phyloP scores from a whole-genome alignment of 805 yeast genomes.

The Wickerhamiella dianesei region DNA sequence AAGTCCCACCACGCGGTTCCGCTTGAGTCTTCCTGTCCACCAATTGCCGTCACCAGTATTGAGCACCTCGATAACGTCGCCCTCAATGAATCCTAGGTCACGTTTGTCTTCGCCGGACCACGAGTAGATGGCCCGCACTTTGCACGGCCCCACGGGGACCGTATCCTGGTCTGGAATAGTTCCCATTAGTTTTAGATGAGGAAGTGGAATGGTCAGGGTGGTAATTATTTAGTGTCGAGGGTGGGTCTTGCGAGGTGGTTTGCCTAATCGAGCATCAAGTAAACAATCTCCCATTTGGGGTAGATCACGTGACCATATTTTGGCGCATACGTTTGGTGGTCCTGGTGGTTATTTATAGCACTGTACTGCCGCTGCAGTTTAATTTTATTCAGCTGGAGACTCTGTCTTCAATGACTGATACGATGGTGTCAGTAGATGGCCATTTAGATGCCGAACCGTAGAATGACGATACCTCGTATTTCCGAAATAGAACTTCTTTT shows the following conservation, averaged over 20 bases:
- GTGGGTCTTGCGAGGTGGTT: not conserved
- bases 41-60: conserved; percentile 74
- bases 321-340: too few species aligned
- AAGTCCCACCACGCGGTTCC: conserved; percentile 71
- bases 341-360: too few species aligned
- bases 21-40: conserved; percentile 73
- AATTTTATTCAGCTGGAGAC: too few species aligned
- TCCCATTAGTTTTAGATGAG: not conserved
- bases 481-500: too few species aligned
- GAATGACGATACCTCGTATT: too few species aligned
- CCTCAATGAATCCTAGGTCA: conserved; percentile 88
- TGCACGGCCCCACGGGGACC: conserved; percentile 39
- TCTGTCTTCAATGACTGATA: too few species aligned
- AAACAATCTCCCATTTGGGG: too few species aligned
- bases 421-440: too few species aligned
- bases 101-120: conserved; percentile 89
- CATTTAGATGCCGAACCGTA: too few species aligned
- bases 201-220: not conserved
- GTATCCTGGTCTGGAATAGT: not conserved
- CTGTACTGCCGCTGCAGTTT: too few species aligned
- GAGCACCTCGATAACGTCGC: conserved; percentile 77
- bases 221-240: not conserved
- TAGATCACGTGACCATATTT: too few species aligned
- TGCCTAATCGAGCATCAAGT: not conserved
- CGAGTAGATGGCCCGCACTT: conserved; percentile 70